Percentiles rank a stretch among this genome's conserved stretches.
Evolutionary conservation across 129 eudicot species (phyloP).

Genomic region (Tagetes erecta): DNA sequence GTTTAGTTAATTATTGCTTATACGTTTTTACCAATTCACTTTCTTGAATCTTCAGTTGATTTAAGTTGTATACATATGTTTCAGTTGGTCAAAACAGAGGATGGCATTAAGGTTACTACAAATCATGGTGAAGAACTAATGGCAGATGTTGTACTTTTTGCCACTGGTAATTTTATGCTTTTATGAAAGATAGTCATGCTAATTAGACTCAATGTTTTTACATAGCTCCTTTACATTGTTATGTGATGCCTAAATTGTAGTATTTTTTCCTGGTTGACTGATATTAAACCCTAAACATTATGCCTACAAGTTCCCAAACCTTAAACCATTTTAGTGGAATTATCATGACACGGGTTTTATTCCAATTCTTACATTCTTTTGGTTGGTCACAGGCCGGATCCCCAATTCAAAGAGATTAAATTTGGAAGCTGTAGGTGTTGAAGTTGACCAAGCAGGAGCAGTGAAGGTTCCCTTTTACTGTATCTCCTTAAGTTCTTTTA

Average conservation of each 20-base stretch:
- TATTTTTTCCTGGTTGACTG: neutral
- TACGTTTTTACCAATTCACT: neutral
- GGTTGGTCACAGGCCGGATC: conserved; percentile 59
- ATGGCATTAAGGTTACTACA: conserved; percentile 80
- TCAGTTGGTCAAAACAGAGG: conserved; percentile 81
- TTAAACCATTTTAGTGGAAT: neutral
- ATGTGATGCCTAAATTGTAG: conserved; percentile 12
- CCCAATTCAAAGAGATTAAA: conserved; percentile 92
- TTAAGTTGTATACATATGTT: conserved; percentile 25
- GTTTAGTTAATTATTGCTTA: conserved; percentile 1
- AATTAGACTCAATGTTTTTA: neutral
- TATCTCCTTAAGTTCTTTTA: neutral
- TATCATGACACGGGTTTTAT: neutral
- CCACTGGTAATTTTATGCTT: conserved; percentile 66
- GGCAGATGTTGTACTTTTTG: conserved; percentile 97
- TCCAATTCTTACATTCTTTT: conserved; percentile 19
- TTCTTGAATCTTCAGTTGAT: neutral
- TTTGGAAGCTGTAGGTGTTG: conserved; percentile 82
- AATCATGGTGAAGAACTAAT: conserved; percentile 90
- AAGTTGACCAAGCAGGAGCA: conserved; percentile 74
- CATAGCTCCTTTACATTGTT: neutral
- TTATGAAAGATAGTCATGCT: neutral
- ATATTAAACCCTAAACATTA: neutral
- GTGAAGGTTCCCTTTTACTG: conserved; percentile 54
- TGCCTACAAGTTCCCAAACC: neutral